Conservation (phyloP, 1,284 basidiomycete genomes). For the Malassezia sp. region DNA sequence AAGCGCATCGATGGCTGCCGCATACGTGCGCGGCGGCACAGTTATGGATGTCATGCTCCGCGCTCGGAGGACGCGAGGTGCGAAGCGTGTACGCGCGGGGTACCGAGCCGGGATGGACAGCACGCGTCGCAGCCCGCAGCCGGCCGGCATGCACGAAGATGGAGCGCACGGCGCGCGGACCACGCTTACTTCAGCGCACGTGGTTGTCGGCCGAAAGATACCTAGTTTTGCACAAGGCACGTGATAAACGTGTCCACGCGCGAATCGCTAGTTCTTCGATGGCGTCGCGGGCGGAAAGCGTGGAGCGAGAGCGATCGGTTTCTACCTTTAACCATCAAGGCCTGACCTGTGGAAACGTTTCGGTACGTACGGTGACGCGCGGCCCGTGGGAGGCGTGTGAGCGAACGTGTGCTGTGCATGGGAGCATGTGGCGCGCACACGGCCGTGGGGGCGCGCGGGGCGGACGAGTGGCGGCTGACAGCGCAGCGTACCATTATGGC, state of each 20-base stretch:
- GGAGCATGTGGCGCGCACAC: too few relatives aligned
- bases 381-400: neutral
- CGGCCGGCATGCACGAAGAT: neutral
- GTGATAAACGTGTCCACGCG: conserved; percentile 7
- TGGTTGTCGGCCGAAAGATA: conserved; percentile 7
- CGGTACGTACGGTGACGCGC: conserved; percentile 10
- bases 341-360: conserved; percentile 12
- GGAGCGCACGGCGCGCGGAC: conserved; percentile 1
- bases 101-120: conserved; percentile 1
- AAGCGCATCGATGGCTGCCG: conserved; percentile 71
- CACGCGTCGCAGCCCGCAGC: neutral
- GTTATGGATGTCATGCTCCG: neutral
- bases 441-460: too few relatives aligned
- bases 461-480: too few relatives aligned
- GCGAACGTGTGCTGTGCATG: neutral
- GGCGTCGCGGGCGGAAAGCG: conserved; percentile 7
- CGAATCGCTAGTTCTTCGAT: conserved; percentile 10
- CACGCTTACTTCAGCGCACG: conserved; percentile 6
- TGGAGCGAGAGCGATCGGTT: conserved; percentile 8
- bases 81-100: too few relatives aligned
- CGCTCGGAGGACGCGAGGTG: too few relatives aligned
- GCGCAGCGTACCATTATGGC: conserved; percentile 62
- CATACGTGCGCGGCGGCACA: conserved; percentile 25
- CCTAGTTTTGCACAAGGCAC: conserved; percentile 15
- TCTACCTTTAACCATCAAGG: conserved; percentile 20